Base-by-base conservation (phyloP, 495 filamentous ascomycete species). In the Hypoxylon trugodes region DNA sequence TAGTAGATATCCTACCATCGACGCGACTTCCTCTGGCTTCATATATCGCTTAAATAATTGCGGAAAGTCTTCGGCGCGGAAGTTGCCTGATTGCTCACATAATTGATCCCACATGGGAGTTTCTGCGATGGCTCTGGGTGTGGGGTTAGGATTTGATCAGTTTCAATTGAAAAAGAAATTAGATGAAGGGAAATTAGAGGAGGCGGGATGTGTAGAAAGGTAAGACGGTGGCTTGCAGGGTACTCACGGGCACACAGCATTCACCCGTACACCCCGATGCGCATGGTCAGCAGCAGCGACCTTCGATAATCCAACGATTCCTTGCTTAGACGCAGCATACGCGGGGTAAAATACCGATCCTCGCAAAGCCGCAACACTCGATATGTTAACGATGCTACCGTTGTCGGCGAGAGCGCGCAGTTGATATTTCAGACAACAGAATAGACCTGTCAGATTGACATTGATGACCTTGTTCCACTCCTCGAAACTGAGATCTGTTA, bases 361-460 rank as follows among this genome's bases (percentile, higher is more conserved):
- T 24, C 56, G 58, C 16, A 85, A 13, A 0, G 83, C 84, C 9
- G 77, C 73, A 22, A 80, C 69, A 54, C 79, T 81, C 2, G 77
- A 62, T 18, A 79, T 79, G 73, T 82, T 85, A 5, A 87, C 84
- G 61, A 87, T 82, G 66, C 81, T 82, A 1, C 77, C 79, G 21
- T 33, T 50, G 30, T 68, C 69, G 2, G 12, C 58, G n/a, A 66
- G 52, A 57, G 65, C 70, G 26, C 76, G 76, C 8, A 85, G 38
- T 63, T 84, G 62, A 38, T 76, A 77, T 48, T 62, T 66, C 13
- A 71, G 58, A 30, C 65, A 68, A 25, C 51, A 42, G 15, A 71
- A 68, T 13, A 55, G 3, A 8, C 65, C 68, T 8, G 54, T 65
- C 21, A 71, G 57, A 38, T 65, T 71, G 22, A 68, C 52, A 26